Base-by-base conservation (phyloP, 371 early-diverging fungal species). In the Mucor indicus region DNA sequence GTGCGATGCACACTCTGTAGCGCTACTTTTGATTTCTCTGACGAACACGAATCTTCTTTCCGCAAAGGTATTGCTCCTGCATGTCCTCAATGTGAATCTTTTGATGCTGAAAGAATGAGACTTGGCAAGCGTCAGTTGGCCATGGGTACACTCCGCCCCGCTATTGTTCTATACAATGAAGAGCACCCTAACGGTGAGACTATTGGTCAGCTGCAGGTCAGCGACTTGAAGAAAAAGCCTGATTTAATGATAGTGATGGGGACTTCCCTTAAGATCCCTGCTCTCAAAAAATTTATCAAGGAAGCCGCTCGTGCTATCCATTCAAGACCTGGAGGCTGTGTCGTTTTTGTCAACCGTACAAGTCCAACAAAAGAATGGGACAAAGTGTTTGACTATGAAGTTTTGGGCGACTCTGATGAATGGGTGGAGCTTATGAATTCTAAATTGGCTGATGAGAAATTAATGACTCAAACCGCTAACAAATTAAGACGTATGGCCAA, bases 91-190 rank as follows among this genome's bases (percentile, higher is more conserved):
- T 99, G 99, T 58, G 62, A 68, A 42, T 54, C 67, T 6, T 57
- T 77, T 38, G 75, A 77, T 27, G 62, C 49, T 10, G 64, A 75
- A 13, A 84, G 95, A 32, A 69, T 64, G 22, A 77, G 81, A 2
- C 62, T 65, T 32, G 92, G 93, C 19, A 90, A 91, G 55, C 84
- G 95, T 25, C 68, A 76, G 35, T 58, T 87, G 9, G 77, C 90
- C 0, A 72, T 86, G 1, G 99, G 99, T 8, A 80, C 81, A 7
- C 65, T 99, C 38, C 83, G 98, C 25, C 98, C 99, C 6, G 90
- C 91, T 47, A 94, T 99, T 64, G 93, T 99, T 0, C 80, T 99
- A 2, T 99, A 99, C 72, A 90, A 97, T 56, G 99, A 99, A 69
- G 85, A 85, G 39, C 98, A 98, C 67, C 85, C 96, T 1, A 67